Base-by-base conservation (phyloP, 2,329 filamentous ascomycete species). In the Ciborinia camelliae region DNA sequence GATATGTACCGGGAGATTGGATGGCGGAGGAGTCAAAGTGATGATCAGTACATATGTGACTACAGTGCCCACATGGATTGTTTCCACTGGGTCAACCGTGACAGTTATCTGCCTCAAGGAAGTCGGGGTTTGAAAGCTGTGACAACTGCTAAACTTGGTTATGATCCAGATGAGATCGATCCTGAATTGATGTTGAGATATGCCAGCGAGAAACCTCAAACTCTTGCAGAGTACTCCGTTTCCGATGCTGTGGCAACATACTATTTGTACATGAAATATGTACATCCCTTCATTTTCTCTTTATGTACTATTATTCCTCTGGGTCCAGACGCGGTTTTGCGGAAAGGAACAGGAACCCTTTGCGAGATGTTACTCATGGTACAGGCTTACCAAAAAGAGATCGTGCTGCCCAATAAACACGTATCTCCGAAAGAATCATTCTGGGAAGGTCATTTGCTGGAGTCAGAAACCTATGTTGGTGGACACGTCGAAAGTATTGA, bases 331-430 rank as follows among this genome's bases (percentile, higher is more conserved):
- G 95, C 98, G 74, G 91, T 93, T 1, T 77, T 98, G 72, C 86
- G 95, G 70, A 99, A 99, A 77, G 95, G 95, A 75, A 99, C 95
- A 0, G 95, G 95, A 77, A 99, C 95, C 0, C 84, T 99, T n/a
- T 99, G 95, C 76, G 95, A 99, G 79, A 99, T 99, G 95, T 80
- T 99, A 76, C 84, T 99, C 73, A 99, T 99, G 95, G 95, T 99
- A 53, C 91, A 99, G 79, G 95, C 95, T 20, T 99, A 97, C 73
- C 82, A 96, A 73, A 89, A 94, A 73, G 87, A 90, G 64, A 99
- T 99, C 70, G 87, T 98, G 4, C 80, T 99, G 39, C 95, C 95
- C 0, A 99, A 99, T 79, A 99, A 99, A 77, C 94, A 99, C 75
- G 86, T 93, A 68, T 87, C 93, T 30, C 90, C 92, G 0, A 90